phyloP scores from a whole-genome alignment of 495 filamentous ascomycete species.

The Daldinia decipiens region DNA sequence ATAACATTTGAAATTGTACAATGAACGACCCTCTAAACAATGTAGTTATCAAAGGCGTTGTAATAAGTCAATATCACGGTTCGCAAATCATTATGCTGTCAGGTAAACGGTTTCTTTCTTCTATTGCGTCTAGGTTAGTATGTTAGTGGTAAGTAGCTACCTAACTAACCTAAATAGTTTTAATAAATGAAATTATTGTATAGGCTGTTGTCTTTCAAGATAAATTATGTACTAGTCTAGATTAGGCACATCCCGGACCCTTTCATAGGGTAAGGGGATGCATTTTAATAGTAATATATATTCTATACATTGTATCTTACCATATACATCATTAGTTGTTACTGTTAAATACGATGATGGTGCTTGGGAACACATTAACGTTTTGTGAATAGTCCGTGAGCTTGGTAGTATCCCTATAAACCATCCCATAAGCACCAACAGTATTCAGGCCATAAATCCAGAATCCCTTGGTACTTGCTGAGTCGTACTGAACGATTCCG shows the following conservation, averaged over 20 bases:
- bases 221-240: background rate
- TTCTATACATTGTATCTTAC: background rate
- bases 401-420: conserved; percentile 58
- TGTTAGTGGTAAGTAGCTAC: too few species aligned
- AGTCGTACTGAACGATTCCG: conserved; percentile 63
- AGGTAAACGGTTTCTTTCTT: background rate
- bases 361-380: conserved; percentile 62
- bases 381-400: conserved; percentile 65
- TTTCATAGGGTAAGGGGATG: background rate
- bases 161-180: background rate
- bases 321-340: conserved; percentile 15
- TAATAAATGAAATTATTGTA: background rate
- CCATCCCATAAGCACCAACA: conserved; percentile 57
- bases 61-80: background rate
- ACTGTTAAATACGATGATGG: conserved; percentile 60
- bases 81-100: background rate
- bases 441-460: conserved; percentile 64
- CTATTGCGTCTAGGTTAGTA: background rate
- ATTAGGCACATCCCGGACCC: background rate
- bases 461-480: conserved; percentile 59
- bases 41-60: background rate
- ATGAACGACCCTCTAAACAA: background rate
- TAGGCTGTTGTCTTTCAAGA: background rate
- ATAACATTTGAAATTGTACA: background rate
- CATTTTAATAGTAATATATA: background rate